Conservation (phyloP, 2,329 filamentous ascomycete species). For the Leptoxyphium fumago region DNA sequence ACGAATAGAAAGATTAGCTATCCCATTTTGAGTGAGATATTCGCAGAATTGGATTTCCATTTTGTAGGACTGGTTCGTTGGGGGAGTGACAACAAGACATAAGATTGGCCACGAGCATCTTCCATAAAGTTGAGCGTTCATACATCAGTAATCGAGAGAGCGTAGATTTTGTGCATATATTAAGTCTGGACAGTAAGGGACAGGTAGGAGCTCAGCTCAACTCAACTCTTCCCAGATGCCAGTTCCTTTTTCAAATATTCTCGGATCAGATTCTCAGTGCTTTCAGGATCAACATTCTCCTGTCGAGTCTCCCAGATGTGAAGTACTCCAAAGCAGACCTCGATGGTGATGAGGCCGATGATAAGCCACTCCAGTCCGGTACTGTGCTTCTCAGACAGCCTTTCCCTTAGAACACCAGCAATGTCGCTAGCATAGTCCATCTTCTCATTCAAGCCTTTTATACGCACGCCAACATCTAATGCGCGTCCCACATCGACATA, state of each 20-base stretch:
- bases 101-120: too few species aligned
- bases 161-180: too few species aligned
- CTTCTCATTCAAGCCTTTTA: slow-evolving; percentile 85
- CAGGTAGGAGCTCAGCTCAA: too few species aligned
- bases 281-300: slow-evolving; percentile 27
- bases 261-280: slow-evolving; percentile 25
- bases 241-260: slow-evolving; percentile 21
- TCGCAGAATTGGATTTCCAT: too few species aligned
- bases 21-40: too few species aligned
- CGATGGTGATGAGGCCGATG: slow-evolving; percentile 81
- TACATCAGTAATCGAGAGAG: too few species aligned
- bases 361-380: slow-evolving; percentile 89
- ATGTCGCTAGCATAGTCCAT: slow-evolving; percentile 98
- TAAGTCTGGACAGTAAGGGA: too few species aligned
- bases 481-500: slow-evolving; percentile 87
- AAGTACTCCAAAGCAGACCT: slow-evolving; percentile 76
- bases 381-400: slow-evolving; percentile 80
- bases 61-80: too few species aligned
- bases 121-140: too few species aligned
- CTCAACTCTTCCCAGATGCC: slow-evolving; percentile 1
- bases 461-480: slow-evolving; percentile 80
- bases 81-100: too few species aligned
- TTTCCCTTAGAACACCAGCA: slow-evolving; percentile 72
- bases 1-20: too few species aligned
- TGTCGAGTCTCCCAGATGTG: slow-evolving; percentile 51